Evolutionary conservation across 1,139 yeast species (phyloP), one percentile per base, ranked within the genome.

Genomic region (Schizosaccharomyces versatilis): DNA sequence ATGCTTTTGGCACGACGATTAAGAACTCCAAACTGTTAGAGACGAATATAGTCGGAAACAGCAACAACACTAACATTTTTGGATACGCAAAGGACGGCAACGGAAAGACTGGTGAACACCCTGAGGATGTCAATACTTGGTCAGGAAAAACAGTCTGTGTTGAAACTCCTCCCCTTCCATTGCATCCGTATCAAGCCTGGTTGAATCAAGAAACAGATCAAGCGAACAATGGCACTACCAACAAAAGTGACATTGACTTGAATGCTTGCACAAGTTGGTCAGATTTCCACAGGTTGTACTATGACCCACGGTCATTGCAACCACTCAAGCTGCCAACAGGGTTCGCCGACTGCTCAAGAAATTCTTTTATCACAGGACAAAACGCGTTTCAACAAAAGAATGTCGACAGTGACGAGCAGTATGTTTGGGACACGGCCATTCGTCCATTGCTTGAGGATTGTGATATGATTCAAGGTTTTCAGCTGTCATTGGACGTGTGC

Each of bases 371-470:
- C 53, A 52, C 14, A 49, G 53, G 32, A 57, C 54, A 8, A 51
- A 36, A 38, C 47, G 36, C n/a, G 51, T 51, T 15, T 80, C 32
- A 24, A 24, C 32, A 24, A 24, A 24, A 73, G 67, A 55, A 66
- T 7, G 64, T 63, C 2, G 61, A 66, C 36, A 62, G 66, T 47
- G 55, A 64, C 19, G 66, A 66, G 3, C 60, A 61, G 54, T 64
- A 62, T 15, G 81, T 80, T 8, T 78, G 78, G 52, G 82, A 81
- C 52, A 76, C 74, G 6, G 69, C 70, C 8, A 76, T 88, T 57
- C 71, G 95, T 54, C 70, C 71, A 3, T 68, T 75, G 52, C 64
- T 90, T n/a, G 98, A 90, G 63, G 76, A 77, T 59, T 79, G 93
- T 63, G 97, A 90, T 64, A 67, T 70, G 36, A 65, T 86, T 38